These are phyloP conservation scores for Durio zibethinus DNA, from an alignment of 345 rosid species.

Conservation along the genomic window DNA sequence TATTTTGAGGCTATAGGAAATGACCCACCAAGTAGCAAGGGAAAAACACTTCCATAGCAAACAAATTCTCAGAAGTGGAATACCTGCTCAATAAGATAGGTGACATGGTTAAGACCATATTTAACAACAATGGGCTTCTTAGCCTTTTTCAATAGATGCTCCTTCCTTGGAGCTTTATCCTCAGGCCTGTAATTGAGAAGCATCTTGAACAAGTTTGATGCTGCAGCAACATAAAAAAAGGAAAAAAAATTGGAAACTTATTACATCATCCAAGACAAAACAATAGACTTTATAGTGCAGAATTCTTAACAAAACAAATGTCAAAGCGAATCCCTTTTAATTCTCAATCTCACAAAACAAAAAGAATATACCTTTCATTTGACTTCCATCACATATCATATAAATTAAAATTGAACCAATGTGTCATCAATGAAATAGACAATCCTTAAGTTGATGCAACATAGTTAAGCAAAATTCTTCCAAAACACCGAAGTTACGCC, in stretches of 20 bases:
- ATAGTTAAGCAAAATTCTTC: neutral
- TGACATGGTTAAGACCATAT: conserved; percentile 68
- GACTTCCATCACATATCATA: neutral
- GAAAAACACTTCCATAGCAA: neutral
- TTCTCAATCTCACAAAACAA: neutral
- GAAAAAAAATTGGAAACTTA: neutral
- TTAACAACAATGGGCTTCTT: conserved; percentile 72
- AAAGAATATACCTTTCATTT: neutral
- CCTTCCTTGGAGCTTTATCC: conserved; percentile 63
- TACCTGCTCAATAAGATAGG: conserved; percentile 71
- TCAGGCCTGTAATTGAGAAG: conserved; percentile 66
- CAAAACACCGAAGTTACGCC: neutral
- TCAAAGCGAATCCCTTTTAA: neutral
- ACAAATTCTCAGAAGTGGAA: neutral
- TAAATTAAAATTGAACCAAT: no score
- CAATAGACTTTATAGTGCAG: neutral
- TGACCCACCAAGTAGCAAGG: neutral
- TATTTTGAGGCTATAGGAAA: neutral
- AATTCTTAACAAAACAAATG: neutral
- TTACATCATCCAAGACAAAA: neutral
- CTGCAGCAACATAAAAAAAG: conserved; percentile 20
- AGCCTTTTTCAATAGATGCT: conserved; percentile 46
- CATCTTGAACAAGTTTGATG: conserved; percentile 55
- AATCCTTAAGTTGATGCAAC: neutral
- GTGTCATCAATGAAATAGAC: neutral